Evolutionary conservation across 164 flowering plant species (phyloP).

Genomic region (Dillenia turbinata): DNA sequence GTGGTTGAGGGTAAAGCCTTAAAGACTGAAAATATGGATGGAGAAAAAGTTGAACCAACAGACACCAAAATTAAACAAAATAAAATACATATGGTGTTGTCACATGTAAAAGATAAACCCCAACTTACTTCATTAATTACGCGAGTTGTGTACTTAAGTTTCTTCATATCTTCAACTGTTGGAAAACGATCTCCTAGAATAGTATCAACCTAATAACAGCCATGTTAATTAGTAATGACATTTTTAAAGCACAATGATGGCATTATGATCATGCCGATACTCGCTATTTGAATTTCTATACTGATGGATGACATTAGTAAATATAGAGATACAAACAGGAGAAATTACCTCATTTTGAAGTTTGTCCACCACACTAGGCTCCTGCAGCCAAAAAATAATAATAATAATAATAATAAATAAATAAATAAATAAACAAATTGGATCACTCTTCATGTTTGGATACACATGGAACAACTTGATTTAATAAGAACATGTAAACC

Average conservation of each 20-base stretch:
- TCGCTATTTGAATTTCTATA: no score
- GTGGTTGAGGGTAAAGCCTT: constrained; percentile 97
- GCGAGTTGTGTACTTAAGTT: constrained; percentile 83
- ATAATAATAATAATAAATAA: no score
- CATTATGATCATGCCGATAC: no score
- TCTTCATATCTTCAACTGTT: constrained; percentile 88
- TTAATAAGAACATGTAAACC: background rate
- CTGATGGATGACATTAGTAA: no score
- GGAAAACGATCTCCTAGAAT: constrained; percentile 88
- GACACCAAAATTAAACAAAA: background rate
- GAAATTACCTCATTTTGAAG: constrained; percentile 82
- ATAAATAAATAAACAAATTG: no score
- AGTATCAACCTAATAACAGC: constrained; percentile 64
- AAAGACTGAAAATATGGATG: constrained; percentile 49
- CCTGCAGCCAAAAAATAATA: constrained; percentile 37
- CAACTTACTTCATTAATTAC: constrained; percentile 83
- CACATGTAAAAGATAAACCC: background rate
- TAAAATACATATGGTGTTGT: background rate
- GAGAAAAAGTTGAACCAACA: background rate
- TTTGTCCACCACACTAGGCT: constrained; percentile 76
- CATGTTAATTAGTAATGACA: no score
- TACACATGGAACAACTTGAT: background rate
- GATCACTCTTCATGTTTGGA: background rate
- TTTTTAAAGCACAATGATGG: no score
- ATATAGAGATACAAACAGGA: background rate